These are phyloP conservation scores for Pleurotus djamor DNA, from an alignment of 768 basidiomycete species.

Conservation along the genomic window DNA sequence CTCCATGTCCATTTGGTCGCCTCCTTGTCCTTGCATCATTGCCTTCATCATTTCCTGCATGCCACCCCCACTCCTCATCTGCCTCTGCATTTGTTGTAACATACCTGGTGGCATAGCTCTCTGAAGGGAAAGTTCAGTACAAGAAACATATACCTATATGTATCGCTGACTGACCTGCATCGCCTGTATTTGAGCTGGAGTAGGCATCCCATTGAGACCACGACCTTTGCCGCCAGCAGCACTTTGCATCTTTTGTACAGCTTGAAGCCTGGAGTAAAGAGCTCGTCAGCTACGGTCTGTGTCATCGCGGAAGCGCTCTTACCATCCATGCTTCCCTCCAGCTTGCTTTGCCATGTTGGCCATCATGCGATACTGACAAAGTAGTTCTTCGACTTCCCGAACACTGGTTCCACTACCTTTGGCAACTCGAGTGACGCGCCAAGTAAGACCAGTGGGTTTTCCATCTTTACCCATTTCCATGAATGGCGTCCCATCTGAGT, in stretches of 20 bases:
- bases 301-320: constrained; percentile 20
- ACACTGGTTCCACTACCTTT: constrained; percentile 93
- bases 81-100: constrained; percentile 90
- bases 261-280: constrained; percentile 56
- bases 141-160: background rate
- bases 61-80: constrained; percentile 77
- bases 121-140: constrained; percentile 29
- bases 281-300: constrained; percentile 7
- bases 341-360: constrained; percentile 98
- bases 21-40: constrained; percentile 95
- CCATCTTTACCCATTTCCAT: constrained; percentile 83
- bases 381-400: constrained; percentile 94
- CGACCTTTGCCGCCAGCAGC: constrained; percentile 85
- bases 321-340: constrained; percentile 96
- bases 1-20: constrained; percentile 89
- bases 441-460: constrained; percentile 83
- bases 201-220: constrained; percentile 86
- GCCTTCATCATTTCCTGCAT: constrained; percentile 99
- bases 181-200: constrained; percentile 89
- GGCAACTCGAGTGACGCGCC: constrained; percentile 88
- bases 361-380: constrained; percentile 99
- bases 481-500: constrained; percentile 92
- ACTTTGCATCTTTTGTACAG: constrained; percentile 92
- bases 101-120: constrained; percentile 94
- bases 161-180: constrained; percentile 67